Percentiles rank a stretch among this genome's conserved stretches.
Conservation (phyloP, 2,329 filamentous ascomycete genomes). For the Aspergillus sp. region DNA sequence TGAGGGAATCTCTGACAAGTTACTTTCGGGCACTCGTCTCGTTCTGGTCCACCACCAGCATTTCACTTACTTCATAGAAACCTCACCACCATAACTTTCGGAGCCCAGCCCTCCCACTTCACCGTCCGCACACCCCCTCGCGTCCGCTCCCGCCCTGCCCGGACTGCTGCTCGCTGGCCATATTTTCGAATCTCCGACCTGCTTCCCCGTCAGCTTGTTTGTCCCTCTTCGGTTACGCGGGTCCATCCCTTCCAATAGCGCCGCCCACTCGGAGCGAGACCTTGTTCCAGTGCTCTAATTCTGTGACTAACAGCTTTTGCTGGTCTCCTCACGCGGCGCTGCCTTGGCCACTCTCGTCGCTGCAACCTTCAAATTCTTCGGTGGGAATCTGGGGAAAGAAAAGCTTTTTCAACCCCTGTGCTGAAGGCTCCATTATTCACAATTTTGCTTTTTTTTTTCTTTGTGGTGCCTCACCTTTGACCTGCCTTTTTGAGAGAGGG, state of each 20-base stretch:
- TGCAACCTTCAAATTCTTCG: conserved; percentile 16
- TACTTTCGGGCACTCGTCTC: background rate
- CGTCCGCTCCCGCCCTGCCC: background rate
- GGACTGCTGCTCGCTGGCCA: background rate
- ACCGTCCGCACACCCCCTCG: background rate
- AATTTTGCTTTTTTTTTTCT: conserved; percentile 7
- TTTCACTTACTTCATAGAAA: conserved; percentile 14
- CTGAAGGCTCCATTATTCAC: conserved; percentile 5
- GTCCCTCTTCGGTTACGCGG: conserved; percentile 5
- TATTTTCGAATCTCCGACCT: background rate
- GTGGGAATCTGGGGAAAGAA: conserved; percentile 34
- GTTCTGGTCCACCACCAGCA: background rate
- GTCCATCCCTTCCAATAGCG: conserved; percentile 13
- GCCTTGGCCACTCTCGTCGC: conserved; percentile 23
- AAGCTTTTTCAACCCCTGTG: conserved; percentile 19
- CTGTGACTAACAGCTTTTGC: conserved; percentile 39
- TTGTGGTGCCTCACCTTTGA: conserved; percentile 10
- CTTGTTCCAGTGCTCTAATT: conserved; percentile 22
- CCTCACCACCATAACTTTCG: background rate
- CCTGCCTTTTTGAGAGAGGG: conserved; percentile 18
- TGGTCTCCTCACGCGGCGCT: conserved; percentile 15
- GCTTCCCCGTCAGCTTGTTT: background rate
- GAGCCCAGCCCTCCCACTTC: background rate
- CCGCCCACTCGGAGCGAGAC: conserved; percentile 14
- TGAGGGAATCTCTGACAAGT: background rate